These are phyloP conservation scores for Macrophomina pseudophaseolina DNA, from an alignment of 2,329 filamentous ascomycete species.

Conservation along the genomic window DNA sequence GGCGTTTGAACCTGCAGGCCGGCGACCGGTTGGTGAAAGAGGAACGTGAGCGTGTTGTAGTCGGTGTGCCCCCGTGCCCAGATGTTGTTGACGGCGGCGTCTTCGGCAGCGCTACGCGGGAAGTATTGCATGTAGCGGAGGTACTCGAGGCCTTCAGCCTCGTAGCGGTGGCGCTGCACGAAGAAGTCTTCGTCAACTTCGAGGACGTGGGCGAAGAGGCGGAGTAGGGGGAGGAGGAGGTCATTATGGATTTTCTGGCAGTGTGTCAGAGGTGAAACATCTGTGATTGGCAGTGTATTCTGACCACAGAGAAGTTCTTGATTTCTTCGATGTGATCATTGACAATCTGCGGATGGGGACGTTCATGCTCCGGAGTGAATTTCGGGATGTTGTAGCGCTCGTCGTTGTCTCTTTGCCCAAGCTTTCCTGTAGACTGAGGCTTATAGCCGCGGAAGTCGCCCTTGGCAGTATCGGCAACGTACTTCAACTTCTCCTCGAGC, in stretches of 20 bases:
- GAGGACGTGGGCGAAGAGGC: slow-evolving; percentile 46
- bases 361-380: slow-evolving; percentile 34
- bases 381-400: slow-evolving; percentile 38
- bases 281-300: background rate
- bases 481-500: slow-evolving; percentile 34
- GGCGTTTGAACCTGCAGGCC: slow-evolving; percentile 54
- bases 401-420: slow-evolving; percentile 33
- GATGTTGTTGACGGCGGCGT: slow-evolving; percentile 45
- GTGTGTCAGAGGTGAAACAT: background rate
- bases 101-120: slow-evolving; percentile 44
- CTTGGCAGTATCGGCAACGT: slow-evolving; percentile 8
- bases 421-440: slow-evolving; percentile 11
- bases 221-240: slow-evolving; percentile 12
- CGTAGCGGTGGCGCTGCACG: slow-evolving; percentile 43
- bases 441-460: slow-evolving; percentile 19
- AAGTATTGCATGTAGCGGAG: slow-evolving; percentile 52
- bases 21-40: slow-evolving; percentile 55
- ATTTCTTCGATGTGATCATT: slow-evolving; percentile 36
- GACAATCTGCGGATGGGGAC: slow-evolving; percentile 35
- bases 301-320: slow-evolving; percentile 34
- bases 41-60: slow-evolving; percentile 53
- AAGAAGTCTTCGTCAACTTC: slow-evolving; percentile 47
- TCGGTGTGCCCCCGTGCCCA: slow-evolving; percentile 57
- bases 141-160: slow-evolving; percentile 42
- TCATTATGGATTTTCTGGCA: slow-evolving; percentile 40